Evolutionary conservation across 192 early-diverging fungal species (phyloP), one percentile per base, ranked within the genome.

Genomic region (Coemansia umbellata): DNA sequence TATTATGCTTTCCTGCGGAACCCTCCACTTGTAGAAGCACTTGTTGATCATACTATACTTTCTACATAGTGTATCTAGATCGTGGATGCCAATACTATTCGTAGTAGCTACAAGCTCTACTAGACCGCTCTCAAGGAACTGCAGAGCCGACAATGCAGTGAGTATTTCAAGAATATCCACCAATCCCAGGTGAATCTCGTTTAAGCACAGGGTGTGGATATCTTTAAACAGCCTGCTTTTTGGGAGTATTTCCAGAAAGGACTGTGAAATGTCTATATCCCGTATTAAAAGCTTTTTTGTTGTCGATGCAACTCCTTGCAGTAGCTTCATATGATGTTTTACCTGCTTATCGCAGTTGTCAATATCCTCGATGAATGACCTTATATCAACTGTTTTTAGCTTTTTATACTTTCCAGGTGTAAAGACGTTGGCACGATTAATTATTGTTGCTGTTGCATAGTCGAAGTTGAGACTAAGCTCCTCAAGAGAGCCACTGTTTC

Each of bases 221-320:
- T n/a, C 27, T 11, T 4, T 44, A 26, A 44, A 44, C 15, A n/a
- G 22, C 23, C n/a, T 44, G 42, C 9, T 19, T 24, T 44, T 27
- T 4, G 42, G 13, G 5, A 44, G 42, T 18, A 27, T 4, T 21
- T 14, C n/a, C 6, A 44, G 11, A 11, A 44, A 44, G 11, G 5
- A 26, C 2, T 44, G 42, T 14, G 42, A 44, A 26, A 44, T 44
- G n/a, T 44, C 42, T 27, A 44, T 44, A n/a, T 44, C 42, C 10
- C 42, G 27, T 3, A 44, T 44, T 1, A 27, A 26, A 18, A 44
- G 42, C 2, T 4, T 27, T 4, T 44, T 8, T 8, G 27, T n/a
- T 13, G 42, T 27, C 23, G 42, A 11, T 9, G 42, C 22, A 44
- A 44, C 27, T 5, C 19, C 27, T 44, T 44, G 22, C n/a, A 44